These are phyloP conservation scores for Ophiostoma montium DNA, from an alignment of 2,329 filamentous ascomycete species.

Conservation along the genomic window DNA sequence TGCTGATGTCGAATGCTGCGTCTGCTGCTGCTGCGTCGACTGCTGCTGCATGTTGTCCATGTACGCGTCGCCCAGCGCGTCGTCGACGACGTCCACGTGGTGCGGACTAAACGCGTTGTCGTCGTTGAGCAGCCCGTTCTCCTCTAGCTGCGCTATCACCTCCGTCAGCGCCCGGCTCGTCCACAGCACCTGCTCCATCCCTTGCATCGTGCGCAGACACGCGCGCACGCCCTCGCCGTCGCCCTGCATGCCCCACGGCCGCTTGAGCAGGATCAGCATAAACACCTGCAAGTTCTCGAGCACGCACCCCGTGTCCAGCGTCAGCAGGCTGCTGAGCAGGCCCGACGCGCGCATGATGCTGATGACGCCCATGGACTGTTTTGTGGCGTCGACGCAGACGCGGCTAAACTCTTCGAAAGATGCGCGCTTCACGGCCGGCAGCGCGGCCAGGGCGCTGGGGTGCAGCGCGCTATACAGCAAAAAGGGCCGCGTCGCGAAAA, in stretches of 20 bases:
- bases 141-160: slow-evolving; percentile 16
- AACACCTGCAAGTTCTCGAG: slow-evolving; percentile 17
- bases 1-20: not conserved
- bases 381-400: slow-evolving; percentile 15
- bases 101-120: slow-evolving; percentile 13
- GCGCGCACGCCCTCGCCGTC: slow-evolving; percentile 9
- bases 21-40: slow-evolving; percentile 5
- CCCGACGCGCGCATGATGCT: slow-evolving; percentile 12
- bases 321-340: slow-evolving; percentile 15
- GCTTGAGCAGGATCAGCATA: slow-evolving; percentile 12
- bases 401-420: slow-evolving; percentile 14
- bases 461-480: slow-evolving; percentile 15
- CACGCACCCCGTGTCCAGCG: slow-evolving; percentile 14
- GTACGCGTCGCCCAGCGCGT: slow-evolving; percentile 12
- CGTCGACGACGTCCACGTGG: not conserved
- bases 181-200: slow-evolving; percentile 18
- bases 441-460: slow-evolving; percentile 3
- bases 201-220: slow-evolving; percentile 14
- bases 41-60: slow-evolving; percentile 8
- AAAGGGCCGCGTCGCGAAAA: slow-evolving; percentile 22
- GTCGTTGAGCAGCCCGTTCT: slow-evolving; percentile 14
- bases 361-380: slow-evolving; percentile 12
- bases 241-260: not conserved
- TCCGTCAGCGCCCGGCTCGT: slow-evolving; percentile 15
- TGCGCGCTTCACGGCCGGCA: slow-evolving; percentile 12